Percentiles rank a stretch among this genome's conserved stretches.
Evolutionary conservation across 2,329 filamentous ascomycete species (phyloP).

Genomic region (Bimuria novae-zelandiae): DNA sequence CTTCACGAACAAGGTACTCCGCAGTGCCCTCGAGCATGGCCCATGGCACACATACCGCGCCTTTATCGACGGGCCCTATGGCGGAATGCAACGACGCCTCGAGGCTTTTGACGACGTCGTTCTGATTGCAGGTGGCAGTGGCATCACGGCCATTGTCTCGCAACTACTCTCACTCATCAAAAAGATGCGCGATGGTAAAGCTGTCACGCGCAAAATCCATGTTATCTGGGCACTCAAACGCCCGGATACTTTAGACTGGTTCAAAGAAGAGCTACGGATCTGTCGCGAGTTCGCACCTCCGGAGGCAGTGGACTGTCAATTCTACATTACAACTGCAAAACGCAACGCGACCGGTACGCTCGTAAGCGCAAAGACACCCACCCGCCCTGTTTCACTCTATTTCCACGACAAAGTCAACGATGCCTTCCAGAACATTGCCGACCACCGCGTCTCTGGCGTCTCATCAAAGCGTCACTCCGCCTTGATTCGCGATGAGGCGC

Average conservation of each 20-base stretch:
- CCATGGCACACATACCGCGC: constrained; percentile 91
- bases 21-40: constrained; percentile 80
- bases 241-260: constrained; percentile 96
- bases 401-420: constrained; percentile 88
- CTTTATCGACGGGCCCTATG: constrained; percentile 92
- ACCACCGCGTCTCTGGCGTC: constrained; percentile 61
- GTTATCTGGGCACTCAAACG: constrained; percentile 94
- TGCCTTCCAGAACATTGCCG: constrained; percentile 83
- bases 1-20: constrained; percentile 84
- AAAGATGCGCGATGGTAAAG: constrained; percentile 91
- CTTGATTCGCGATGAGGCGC: constrained; percentile 79
- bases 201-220: constrained; percentile 85
- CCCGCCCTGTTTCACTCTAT: constrained; percentile 69
- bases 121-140: constrained; percentile 89
- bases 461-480: constrained; percentile 72
- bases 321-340: constrained; percentile 85
- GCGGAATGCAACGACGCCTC: constrained; percentile 87
- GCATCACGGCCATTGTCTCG: constrained; percentile 90
- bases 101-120: constrained; percentile 93
- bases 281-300: constrained; percentile 88
- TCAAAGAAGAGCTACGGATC: constrained; percentile 90
- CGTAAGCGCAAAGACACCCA: constrained; percentile 57
- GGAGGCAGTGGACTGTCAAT: constrained; percentile 88
- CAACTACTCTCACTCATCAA: constrained; percentile 94
- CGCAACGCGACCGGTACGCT: constrained; percentile 55